Conservation (phyloP, 352 stramenopile genomes). For the Pythium grandisporangium region DNA sequence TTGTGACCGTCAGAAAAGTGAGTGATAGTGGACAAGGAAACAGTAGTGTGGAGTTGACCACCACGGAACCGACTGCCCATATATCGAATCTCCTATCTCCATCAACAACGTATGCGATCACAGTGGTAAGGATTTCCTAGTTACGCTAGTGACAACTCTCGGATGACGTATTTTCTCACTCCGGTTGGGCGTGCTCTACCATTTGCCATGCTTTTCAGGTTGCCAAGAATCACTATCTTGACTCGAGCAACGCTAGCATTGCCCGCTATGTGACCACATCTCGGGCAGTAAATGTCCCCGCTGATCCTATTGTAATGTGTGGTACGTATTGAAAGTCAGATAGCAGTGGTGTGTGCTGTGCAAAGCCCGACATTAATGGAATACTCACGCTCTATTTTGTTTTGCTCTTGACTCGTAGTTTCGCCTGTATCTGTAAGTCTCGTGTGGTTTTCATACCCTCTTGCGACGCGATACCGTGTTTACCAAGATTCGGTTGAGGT, state of each 20-base stretch:
- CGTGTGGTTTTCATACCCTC: conserved; percentile 28
- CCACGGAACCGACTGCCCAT: no score
- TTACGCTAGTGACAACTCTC: not conserved
- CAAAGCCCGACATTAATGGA: no score
- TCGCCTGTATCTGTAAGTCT: conserved; percentile 22
- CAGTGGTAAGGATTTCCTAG: conserved; percentile 20
- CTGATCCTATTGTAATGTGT: conserved; percentile 9
- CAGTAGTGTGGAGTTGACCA: no score
- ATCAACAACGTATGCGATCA: conserved; percentile 25
- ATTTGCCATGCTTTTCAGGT: conserved; percentile 1
- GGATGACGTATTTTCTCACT: not conserved
- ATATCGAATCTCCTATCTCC: no score
- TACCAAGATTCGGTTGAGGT: conserved; percentile 14
- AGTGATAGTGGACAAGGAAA: no score
- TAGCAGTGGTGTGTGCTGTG: not conserved
- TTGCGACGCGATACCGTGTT: conserved; percentile 27
- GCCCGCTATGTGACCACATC: conserved; percentile 3
- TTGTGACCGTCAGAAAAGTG: conserved; percentile 5
- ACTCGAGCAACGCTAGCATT: not conserved
- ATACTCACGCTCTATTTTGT: no score
- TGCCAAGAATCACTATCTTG: not conserved
- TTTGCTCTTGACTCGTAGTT: no score
- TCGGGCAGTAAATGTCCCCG: conserved; percentile 2
- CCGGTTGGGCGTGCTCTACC: no score
- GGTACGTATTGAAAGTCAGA: conserved; percentile 10